Base-by-base conservation (phyloP, 2,329 filamentous ascomycete species). In the Lachnellula willkommii region DNA sequence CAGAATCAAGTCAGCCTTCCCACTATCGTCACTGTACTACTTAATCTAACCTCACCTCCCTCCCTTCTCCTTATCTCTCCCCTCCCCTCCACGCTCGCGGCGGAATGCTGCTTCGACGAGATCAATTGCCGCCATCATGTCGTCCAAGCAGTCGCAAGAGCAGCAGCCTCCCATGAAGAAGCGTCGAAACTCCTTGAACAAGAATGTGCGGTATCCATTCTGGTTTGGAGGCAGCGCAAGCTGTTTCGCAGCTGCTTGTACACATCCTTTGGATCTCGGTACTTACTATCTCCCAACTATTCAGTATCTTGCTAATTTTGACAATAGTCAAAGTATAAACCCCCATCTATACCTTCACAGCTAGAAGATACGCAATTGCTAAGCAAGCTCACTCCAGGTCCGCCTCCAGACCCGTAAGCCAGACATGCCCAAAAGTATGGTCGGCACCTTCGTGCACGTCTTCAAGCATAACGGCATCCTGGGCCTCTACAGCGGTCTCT, bases 181-280 rank as follows among this genome's bases (percentile, higher is more conserved):
- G 54, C 57, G 40, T 53, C 57, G 35, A 35, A 52, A 46, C 32
- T 57, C 37, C 57, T 65, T 68, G 56, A 65, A 67, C 51, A 66
- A 59, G 47, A 52, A 60, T 48, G 54, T 75, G 22, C 62, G 67
- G 32, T 93, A 93, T 74, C 89, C 89, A 9, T 93, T 93, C 74
- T 97, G 93, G 94, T 97, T 99, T 72, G 94, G 94, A 61, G 94
- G 94, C 54, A 96, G 90, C 70, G 91, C 93, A 50, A 94, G 89
- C 69, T 95, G 90, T 70, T 87, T 94, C 78, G 93, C 93, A 39
- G 92, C 93, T 46, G 87, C 85, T 65, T 89, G 96, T 49, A 97
- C 93, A 32, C 93, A 97, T 79, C 93, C 93, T 50, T 78, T 97
- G 69, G 92, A 96, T 81, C 79, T 96, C 62, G 83, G 90, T 95